Conservation (phyloP, 2,329 filamentous ascomycete species). For the Neophaeococcomyces aloes region DNA sequence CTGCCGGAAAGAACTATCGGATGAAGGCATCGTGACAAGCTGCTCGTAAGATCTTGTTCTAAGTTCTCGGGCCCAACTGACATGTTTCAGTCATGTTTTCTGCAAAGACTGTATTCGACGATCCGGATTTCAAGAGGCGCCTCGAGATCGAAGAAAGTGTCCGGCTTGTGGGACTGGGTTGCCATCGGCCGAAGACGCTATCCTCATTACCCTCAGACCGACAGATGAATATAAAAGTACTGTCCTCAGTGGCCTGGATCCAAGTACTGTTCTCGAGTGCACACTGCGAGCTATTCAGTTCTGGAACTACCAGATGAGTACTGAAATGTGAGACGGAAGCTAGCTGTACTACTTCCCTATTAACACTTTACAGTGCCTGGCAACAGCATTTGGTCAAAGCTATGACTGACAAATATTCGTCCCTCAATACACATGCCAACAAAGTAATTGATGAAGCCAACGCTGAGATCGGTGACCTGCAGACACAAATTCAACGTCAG, state of each 20-base stretch:
- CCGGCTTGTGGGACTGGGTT: constrained; percentile 65
- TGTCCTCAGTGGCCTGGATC: constrained; percentile 70
- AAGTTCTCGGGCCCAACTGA: too few relatives aligned
- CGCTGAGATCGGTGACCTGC: constrained; percentile 55
- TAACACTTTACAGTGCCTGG: constrained; percentile 47
- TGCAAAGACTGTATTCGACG: constrained; percentile 62
- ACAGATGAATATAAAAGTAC: constrained; percentile 85
- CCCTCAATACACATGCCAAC: constrained; percentile 56
- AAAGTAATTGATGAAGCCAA: constrained; percentile 67
- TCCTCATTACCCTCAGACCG: constrained; percentile 60
- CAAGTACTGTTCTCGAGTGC: constrained; percentile 76
- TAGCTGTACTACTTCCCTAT: not conserved
- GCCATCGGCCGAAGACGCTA: constrained; percentile 62
- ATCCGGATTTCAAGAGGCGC: constrained; percentile 50
- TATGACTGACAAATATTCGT: constrained; percentile 60
- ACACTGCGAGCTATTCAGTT: constrained; percentile 68
- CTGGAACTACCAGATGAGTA: constrained; percentile 75
- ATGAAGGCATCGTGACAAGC: constrained; percentile 72
- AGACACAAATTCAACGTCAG: constrained; percentile 53
- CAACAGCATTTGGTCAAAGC: constrained; percentile 64
- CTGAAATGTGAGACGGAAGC: constrained; percentile 57
- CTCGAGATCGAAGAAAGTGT: constrained; percentile 49
- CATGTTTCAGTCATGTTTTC: constrained; percentile 61
- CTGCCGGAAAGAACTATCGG: constrained; percentile 59
- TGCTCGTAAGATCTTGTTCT: constrained; percentile 81